Conservation (phyloP, 2,329 filamentous ascomycete genomes). For the Epichloe bromicola region DNA sequence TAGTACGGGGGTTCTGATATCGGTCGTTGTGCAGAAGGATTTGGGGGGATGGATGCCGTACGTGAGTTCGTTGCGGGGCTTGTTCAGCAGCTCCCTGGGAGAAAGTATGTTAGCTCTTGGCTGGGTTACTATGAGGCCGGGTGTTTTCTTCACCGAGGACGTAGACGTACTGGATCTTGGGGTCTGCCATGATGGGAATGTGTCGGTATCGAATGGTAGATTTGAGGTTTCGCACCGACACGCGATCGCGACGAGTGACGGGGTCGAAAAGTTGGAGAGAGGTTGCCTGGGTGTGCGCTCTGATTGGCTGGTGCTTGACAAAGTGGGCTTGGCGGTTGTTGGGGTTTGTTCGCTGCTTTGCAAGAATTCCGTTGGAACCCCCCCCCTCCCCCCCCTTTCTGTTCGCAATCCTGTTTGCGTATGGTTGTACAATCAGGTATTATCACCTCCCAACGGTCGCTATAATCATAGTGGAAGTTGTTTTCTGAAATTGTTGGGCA, state of each 20-base stretch:
- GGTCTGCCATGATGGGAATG: slow-evolving; percentile 41
- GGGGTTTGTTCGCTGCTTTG: no score
- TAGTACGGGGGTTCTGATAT: neutral
- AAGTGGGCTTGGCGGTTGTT: neutral
- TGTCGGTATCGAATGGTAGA: slow-evolving; percentile 7
- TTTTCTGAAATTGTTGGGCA: no score
- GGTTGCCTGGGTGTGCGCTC: slow-evolving; percentile 3
- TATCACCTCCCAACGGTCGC: no score
- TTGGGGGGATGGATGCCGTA: slow-evolving; percentile 34
- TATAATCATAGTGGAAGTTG: no score
- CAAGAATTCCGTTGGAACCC: no score
- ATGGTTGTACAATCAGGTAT: no score
- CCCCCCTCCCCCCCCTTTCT: no score
- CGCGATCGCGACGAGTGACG: slow-evolving; percentile 17
- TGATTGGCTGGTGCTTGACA: slow-evolving; percentile 15
- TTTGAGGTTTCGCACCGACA: slow-evolving; percentile 4
- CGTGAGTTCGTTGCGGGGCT: slow-evolving; percentile 85
- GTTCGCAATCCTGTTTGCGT: no score
- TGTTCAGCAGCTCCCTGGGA: slow-evolving; percentile 70
- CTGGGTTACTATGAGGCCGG: neutral
- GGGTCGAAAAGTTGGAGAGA: slow-evolving; percentile 22
- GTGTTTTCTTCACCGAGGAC: slow-evolving; percentile 13
- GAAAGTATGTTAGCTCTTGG: slow-evolving; percentile 18
- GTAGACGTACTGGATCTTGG: slow-evolving; percentile 56
- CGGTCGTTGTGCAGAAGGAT: slow-evolving; percentile 7